Base-by-base conservation (phyloP, 768 basidiomycete genomes). In the Agaricus subrufescens region DNA sequence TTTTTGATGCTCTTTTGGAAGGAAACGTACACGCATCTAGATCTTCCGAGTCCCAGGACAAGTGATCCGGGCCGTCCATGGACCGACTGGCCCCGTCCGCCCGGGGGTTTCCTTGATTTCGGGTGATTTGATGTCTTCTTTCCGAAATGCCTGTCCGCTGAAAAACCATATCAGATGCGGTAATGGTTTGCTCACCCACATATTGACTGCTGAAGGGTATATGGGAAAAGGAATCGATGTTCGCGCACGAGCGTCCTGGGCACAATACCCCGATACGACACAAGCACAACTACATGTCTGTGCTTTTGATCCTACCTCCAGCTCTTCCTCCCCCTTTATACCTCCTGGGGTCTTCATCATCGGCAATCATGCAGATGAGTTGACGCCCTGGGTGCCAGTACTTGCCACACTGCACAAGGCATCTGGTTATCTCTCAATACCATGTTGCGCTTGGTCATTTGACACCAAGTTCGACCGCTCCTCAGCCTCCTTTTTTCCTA, bases 331-430 rank as follows among this genome's bases (percentile, higher is more conserved):
- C 0, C 59, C 59, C 9, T 75, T 69, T 58, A 66, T 75, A 63
- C 67, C 63, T 19, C 72, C 74, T 0, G 83, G 77, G 1, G 70
- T 76, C 2, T 98, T 97, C 71, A 71, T 98, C 56, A 89, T 98
- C 49, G 94, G 91, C 8, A 98, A 98, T 71, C 96, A 98, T 68
- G 89, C 95, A 0, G 96, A 98, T 71, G 96, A 98, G 63, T 76
- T 98, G 15, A 95, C 95, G 25, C 96, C 96, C 0, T 98, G 95
- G 95, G 68, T 94, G 0, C 92, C 96, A 0, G 79, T 97, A 1
- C 72, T 97, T 4, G 81, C 94, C 0, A 84, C 87, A 0, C 60
- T 86, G 12, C 71, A 78, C 34, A 62, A 66, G 3, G 81, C 85
- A 0, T 80, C 84, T 0, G 90, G 89, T 4, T 90, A 89, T 62